Base-by-base conservation (phyloP, 345 rosid genomes). In the Turritis glabra region DNA sequence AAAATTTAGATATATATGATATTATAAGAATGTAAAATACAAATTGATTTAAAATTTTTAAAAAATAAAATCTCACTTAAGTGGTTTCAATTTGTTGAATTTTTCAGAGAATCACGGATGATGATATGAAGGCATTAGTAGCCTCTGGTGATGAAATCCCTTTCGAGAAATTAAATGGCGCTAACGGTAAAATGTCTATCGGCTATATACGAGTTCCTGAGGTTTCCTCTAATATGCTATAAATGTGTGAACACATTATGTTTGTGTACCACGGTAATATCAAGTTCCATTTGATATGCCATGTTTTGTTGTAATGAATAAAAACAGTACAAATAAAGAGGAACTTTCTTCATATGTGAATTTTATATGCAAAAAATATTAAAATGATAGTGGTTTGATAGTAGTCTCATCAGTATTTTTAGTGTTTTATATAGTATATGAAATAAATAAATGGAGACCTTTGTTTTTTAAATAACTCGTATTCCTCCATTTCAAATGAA, bases 71-170 rank as follows among this genome's bases (percentile, higher is more conserved):
- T 33, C n/a, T 35, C 53, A 37, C 18, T 58, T 55, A 3, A 5
- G 4, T 46, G 14, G 15, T 44, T 55, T 65, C 13, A 22, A 32
- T 33, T 56, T 74, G 38, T 63, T 21, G 40, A 37, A 18, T 11
- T 53, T 40, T 26, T 25, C 43, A 74, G 78, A 57, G 73, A 57
- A 74, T 74, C 40, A 74, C 78, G 18, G 67, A 74, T 57, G 78
- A 4, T 66, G 73, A 74, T 47, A 23, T 74, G 8, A 74, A 47
- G 73, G 52, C 60, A 15, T 47, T 74, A 47, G 64, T 74, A 18
- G 12, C 37, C 5, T 3, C 57, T 32, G 19, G 52, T 25, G 67
- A 74, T 23, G 47, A 66, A 38, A 43, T 29, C 38, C 25, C 58
- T 7, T 10, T 59, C n/a, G 25, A 63, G 7, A 64, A 35, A 12